Percentiles rank a stretch among this genome's conserved stretches.
These are phyloP conservation scores for Wickerhamomyces bovis DNA, from an alignment of 805 yeast genomes.

Conservation along the genomic window DNA sequence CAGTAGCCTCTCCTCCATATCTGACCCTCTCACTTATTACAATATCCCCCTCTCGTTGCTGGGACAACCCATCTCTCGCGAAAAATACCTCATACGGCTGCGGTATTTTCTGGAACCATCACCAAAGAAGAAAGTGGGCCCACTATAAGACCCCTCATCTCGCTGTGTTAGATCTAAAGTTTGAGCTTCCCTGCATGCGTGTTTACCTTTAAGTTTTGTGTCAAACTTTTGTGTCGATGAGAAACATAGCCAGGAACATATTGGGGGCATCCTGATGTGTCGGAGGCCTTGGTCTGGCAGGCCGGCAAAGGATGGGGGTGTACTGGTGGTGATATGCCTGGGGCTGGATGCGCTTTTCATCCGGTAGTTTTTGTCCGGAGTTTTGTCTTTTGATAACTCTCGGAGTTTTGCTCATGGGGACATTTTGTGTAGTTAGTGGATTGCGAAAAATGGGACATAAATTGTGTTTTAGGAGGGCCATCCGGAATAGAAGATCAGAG, in stretches of 20 bases:
- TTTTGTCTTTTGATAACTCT: not conserved
- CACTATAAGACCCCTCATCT: not conserved
- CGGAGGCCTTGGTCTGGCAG: not conserved
- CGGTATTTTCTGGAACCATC: not conserved
- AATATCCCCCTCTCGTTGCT: too few relatives aligned
- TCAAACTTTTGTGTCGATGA: not conserved
- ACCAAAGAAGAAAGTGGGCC: not conserved
- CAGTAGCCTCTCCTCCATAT: too few relatives aligned
- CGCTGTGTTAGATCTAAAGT: not conserved
- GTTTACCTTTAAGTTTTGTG: not conserved
- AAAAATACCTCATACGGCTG: not conserved
- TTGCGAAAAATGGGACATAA: not conserved
- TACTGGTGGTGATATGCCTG: not conserved
- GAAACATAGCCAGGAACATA: too few relatives aligned
- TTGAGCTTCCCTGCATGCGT: not conserved
- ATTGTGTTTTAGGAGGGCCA: not conserved
- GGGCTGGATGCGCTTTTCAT: not conserved
- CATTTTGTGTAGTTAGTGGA: not conserved
- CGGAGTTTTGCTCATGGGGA: not conserved
- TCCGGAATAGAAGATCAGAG: not conserved
- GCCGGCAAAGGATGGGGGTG: not conserved
- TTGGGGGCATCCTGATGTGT: not conserved
- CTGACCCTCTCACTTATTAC: too few relatives aligned
- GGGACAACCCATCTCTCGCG: not conserved
- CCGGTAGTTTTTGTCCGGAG: not conserved